A percentile compares a stretch with the other conserved stretches of the same genome.
Evolutionary conservation across 1,284 basidiomycete genomes (phyloP).

Genomic region (Malassezia nana): DNA sequence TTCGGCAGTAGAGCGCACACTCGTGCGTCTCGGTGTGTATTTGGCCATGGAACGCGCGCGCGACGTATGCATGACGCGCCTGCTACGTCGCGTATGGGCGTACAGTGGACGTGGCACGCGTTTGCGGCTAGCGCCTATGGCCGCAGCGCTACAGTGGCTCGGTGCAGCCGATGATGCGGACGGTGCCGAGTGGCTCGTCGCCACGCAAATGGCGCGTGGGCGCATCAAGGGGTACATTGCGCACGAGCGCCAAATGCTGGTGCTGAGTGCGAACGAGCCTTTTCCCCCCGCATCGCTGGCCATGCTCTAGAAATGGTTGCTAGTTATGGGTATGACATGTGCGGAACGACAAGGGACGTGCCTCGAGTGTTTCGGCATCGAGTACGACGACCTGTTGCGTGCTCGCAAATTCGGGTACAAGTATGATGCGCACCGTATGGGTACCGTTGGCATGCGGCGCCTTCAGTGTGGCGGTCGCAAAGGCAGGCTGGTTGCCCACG

Average conservation of each 20-base stretch:
- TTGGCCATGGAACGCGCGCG: conserved; percentile 76
- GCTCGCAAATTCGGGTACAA: conserved; percentile 70
- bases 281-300: conserved; percentile 57
- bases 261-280: conserved; percentile 68
- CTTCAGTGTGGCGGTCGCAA: conserved; percentile 53
- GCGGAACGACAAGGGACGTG: conserved; percentile 45
- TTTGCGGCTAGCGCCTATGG: conserved; percentile 19
- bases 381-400: conserved; percentile 59
- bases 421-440: conserved; percentile 58
- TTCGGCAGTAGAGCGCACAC: conserved; percentile 54
- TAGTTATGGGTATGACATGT: background rate
- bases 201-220: conserved; percentile 70
- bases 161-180: conserved; percentile 46
- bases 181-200: conserved; percentile 81
- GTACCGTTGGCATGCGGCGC: conserved; percentile 25
- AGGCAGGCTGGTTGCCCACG: conserved; percentile 72
- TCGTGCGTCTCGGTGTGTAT: conserved; percentile 73
- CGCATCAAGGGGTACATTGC: conserved; percentile 91
- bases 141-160: conserved; percentile 22
- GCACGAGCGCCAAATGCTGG: conserved; percentile 84
- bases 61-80: conserved; percentile 70
- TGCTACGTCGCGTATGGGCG: conserved; percentile 75
- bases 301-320: conserved; percentile 12
- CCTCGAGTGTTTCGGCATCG: conserved; percentile 56
- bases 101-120: conserved; percentile 20